Evolutionary conservation across 2,329 filamentous ascomycete species (phyloP).

Genomic region (Arachnomyces sp.): DNA sequence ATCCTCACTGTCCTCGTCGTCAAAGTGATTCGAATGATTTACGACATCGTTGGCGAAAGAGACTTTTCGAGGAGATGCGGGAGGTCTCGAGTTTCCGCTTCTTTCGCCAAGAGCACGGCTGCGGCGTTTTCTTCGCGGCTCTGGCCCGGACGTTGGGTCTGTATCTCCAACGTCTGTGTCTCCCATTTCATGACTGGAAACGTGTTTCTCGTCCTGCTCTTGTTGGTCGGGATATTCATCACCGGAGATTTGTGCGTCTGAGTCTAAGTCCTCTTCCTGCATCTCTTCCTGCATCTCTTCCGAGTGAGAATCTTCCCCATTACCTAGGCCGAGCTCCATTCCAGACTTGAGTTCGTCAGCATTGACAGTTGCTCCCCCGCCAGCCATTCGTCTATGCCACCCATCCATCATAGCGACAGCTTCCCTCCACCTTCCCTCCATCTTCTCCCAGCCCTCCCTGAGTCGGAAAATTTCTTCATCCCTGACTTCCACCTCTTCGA

Average conservation of each 20-base stretch:
- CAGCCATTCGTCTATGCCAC: conserved; percentile 72
- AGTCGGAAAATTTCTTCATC: conserved; percentile 84
- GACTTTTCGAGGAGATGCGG: background rate
- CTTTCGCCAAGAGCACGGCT: conserved; percentile 2
- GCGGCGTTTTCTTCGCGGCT: background rate
- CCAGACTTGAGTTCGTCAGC: conserved; percentile 37
- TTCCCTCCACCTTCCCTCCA: conserved; percentile 86
- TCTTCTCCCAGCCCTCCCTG: conserved; percentile 81
- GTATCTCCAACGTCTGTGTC: background rate
- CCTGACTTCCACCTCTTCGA: conserved; percentile 87
- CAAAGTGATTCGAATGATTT: background rate
- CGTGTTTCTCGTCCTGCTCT: background rate
- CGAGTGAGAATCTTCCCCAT: conserved; percentile 14
- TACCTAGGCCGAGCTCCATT: conserved; percentile 34
- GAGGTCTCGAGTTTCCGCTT: conserved; percentile 6
- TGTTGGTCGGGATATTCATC: conserved; percentile 10
- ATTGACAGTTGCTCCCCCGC: conserved; percentile 35
- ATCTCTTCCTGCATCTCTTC: conserved; percentile 21
- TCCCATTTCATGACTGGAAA: conserved; percentile 1
- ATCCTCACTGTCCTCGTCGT: conserved; percentile 20
- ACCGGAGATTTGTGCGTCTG: conserved; percentile 16
- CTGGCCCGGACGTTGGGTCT: background rate
- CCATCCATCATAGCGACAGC: conserved; percentile 84
- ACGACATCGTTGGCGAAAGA: background rate
- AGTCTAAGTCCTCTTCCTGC: conserved; percentile 22